A percentile compares a stretch with the other conserved stretches of the same genome.
Evolutionary conservation across 1,139 yeast genomes (phyloP).

Genomic region (Ashbya aceris): DNA sequence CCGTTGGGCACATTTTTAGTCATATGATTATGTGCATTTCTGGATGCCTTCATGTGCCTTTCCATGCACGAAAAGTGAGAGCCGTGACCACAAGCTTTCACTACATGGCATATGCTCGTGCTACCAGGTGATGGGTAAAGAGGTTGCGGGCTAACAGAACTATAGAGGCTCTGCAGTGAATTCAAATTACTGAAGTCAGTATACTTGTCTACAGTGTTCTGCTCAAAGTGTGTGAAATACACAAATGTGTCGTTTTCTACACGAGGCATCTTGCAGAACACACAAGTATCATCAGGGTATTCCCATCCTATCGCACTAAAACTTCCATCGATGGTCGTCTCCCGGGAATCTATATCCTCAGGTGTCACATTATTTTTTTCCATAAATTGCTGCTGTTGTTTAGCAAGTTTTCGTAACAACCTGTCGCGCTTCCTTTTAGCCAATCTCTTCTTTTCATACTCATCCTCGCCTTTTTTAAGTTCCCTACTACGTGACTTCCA

Average conservation of each 20-base stretch:
- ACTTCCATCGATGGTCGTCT: conserved; percentile 25
- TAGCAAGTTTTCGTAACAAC: conserved; percentile 66
- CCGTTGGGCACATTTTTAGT: conserved; percentile 79
- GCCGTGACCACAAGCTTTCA: conserved; percentile 89
- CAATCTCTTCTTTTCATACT: conserved; percentile 47
- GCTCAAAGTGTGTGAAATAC: conserved; percentile 25
- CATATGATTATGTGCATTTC: conserved; percentile 56
- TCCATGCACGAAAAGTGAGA: conserved; percentile 77
- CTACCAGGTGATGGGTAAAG: conserved; percentile 7
- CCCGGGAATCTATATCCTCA: conserved; percentile 28
- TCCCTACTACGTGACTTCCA: conserved; percentile 18
- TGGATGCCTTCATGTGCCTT: conserved; percentile 47
- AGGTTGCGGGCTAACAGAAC: neutral
- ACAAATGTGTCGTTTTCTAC: conserved; percentile 64
- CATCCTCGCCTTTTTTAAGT: conserved; percentile 28
- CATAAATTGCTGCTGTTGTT: conserved; percentile 67
- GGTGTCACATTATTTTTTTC: conserved; percentile 36
- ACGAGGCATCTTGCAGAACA: conserved; percentile 79
- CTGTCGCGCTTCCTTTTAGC: conserved; percentile 70
- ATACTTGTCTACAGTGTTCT: conserved; percentile 20
- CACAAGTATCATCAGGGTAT: conserved; percentile 75
- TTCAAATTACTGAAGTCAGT: conserved; percentile 8
- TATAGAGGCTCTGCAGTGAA: neutral
- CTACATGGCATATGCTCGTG: conserved; percentile 33
- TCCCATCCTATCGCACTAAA: conserved; percentile 44